phyloP scores from a whole-genome alignment of 2,329 filamentous ascomycete species.

The Aureobasidium melanogenum region DNA sequence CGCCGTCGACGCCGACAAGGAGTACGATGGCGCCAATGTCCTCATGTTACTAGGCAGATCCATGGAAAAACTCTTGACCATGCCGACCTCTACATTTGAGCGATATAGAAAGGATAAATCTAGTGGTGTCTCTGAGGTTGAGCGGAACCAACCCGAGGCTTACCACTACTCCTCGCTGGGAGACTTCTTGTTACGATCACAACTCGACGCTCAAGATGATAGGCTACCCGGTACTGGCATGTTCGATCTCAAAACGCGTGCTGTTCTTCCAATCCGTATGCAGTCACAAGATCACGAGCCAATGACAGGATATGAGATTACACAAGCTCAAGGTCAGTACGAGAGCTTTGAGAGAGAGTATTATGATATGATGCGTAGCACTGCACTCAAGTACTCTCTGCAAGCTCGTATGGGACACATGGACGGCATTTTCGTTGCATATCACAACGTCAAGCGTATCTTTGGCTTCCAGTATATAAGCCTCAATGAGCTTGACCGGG shows the following conservation, averaged over 20 bases:
- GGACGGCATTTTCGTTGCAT: conserved; percentile 97
- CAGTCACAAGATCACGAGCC: conserved; percentile 61
- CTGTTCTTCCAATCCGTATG: conserved; percentile 88
- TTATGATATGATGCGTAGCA: conserved; percentile 90
- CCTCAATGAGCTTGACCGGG: conserved; percentile 77
- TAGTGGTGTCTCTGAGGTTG: conserved; percentile 60
- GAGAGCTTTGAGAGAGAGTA: conserved; percentile 94
- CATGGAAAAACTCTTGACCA: conserved; percentile 88
- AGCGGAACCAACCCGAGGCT: conserved; percentile 62
- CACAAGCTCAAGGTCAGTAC: conserved; percentile 63
- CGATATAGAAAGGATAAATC: conserved; percentile 64
- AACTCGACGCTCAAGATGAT: conserved; percentile 82
- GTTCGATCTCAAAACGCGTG: conserved; percentile 93
- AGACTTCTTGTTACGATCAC: conserved; percentile 88
- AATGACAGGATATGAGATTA: conserved; percentile 82
- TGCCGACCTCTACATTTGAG: conserved; percentile 75
- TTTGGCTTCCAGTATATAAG: conserved; percentile 96
- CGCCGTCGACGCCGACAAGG: conserved; percentile 92
- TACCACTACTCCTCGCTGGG: conserved; percentile 83
- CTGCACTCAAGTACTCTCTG: conserved; percentile 92
- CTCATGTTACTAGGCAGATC: conserved; percentile 89
- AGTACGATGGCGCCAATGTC: conserved; percentile 76
- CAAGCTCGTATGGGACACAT: conserved; percentile 96
- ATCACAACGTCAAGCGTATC: conserved; percentile 87
- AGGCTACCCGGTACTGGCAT: conserved; percentile 84